Base-by-base conservation (phyloP, 2,329 filamentous ascomycete species). In the Ilyonectria sp. region DNA sequence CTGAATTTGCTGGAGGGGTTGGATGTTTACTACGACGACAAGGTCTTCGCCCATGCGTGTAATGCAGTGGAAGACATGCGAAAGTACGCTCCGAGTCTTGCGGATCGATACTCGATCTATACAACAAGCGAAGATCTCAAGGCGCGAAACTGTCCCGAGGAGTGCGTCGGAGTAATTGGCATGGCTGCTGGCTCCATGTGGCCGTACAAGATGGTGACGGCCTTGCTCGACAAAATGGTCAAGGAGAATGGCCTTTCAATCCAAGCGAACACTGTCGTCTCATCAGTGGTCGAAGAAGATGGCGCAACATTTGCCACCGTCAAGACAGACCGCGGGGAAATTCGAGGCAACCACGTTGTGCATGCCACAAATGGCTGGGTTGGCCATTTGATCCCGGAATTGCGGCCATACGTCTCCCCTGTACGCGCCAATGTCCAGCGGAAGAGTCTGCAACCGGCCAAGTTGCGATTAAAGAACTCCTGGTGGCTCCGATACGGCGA, bases 151-250 rank as follows among this genome's bases (percentile, higher is more conserved):
- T 53, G 44, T 19, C 57, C 65, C 17, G 13, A 46, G 9, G 46
- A 44, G 10, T 64, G 60, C n/a, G 17, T 63, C 19, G 60, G 65
- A n/a, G 65, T 43, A 1, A 59, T 68, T 31, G 65, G 65, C 5
- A 68, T 54, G 35, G 29, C 35, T 11, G 65, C 65, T 11, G 60
- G 49, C 13, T 68, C 60, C 31, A 58, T 61, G 65, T 68, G 65
- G 65, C 65, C 65, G 6, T 68, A 68, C 53, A 68, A 68, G 52
- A 52, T 68, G 56, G 64, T 67, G 1, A 67, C 64, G 1, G 21
- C 35, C 2, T 11, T 67, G 2, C 37, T 67, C 2, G 47, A 56
- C 5, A 67, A 60, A 8, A 55, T 67, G 59, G 60, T 67, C 13
- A 15, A 31, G 2, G 13, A 67, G 6, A 55, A 67, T 6, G 64